Percentiles rank a stretch among this genome's conserved stretches.
Conservation (phyloP, 1,139 yeast genomes). For the Zygosaccharomyces pseudobailii region DNA sequence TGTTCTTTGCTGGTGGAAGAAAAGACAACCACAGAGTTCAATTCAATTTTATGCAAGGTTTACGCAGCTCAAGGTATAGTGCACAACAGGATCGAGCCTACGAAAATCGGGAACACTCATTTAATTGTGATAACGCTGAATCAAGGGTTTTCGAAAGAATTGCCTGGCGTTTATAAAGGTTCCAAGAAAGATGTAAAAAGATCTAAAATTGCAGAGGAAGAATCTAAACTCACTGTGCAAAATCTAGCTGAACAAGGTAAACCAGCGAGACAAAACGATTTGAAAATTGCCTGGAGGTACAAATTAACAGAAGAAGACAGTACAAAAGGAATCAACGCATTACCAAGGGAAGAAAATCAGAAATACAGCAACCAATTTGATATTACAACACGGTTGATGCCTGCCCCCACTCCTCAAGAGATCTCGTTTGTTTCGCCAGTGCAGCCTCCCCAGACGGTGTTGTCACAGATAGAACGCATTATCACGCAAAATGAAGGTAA, state of each 20-base stretch:
- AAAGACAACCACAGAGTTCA: conserved; percentile 83
- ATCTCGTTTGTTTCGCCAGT: conserved; percentile 48
- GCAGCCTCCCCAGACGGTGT: conserved; percentile 27
- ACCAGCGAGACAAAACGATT: conserved; percentile 39
- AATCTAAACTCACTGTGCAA: conserved; percentile 62
- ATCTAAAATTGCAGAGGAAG: conserved; percentile 52
- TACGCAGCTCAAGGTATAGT: conserved; percentile 77
- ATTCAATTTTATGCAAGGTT: conserved; percentile 63
- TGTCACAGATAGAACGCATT: conserved; percentile 41
- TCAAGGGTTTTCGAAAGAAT: conserved; percentile 59
- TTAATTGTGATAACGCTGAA: conserved; percentile 63
- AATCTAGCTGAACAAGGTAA: conserved; percentile 44
- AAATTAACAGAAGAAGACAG: conserved; percentile 47
- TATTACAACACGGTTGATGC: conserved; percentile 61
- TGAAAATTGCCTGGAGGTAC: conserved; percentile 88
- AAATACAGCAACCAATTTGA: conserved; percentile 69
- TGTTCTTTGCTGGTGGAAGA: conserved; percentile 69
- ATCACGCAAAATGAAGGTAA: conserved; percentile 41
- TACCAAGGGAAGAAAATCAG: conserved; percentile 39
- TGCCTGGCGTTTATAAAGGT: conserved; percentile 80
- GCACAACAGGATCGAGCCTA: conserved; percentile 52
- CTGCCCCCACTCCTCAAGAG: conserved; percentile 62
- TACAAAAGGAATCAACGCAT: conserved; percentile 19
- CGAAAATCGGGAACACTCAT: conserved; percentile 44
- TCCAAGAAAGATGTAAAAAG: conserved; percentile 62